A percentile compares a stretch with the other conserved stretches of the same genome.
Evolutionary conservation across 805 yeast species (phyloP).

Genomic region (Metschnikowia shivogae): DNA sequence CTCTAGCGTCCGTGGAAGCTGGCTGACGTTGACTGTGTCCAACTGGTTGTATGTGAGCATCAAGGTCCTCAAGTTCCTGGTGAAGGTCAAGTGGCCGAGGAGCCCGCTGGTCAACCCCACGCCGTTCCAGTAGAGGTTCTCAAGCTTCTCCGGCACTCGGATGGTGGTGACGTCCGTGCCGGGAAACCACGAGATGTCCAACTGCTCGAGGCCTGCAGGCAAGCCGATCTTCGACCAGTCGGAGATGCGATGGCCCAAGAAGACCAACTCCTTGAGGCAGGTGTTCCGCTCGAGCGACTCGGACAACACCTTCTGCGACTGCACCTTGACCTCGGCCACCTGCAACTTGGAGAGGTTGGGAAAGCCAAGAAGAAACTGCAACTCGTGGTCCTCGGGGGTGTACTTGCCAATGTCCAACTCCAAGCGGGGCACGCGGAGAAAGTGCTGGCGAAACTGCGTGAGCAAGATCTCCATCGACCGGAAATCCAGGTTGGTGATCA

Average conservation of each 20-base stretch:
- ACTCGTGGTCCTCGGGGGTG: constrained; percentile 18
- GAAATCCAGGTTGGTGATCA: constrained; percentile 32
- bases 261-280: constrained; percentile 23
- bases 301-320: constrained; percentile 2
- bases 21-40: constrained; percentile 19
- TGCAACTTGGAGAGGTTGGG: constrained; percentile 29
- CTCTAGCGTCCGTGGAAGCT: constrained; percentile 27
- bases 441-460: constrained; percentile 15
- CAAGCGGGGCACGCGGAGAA: constrained; percentile 16
- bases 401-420: constrained; percentile 29
- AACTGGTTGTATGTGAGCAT: constrained; percentile 33
- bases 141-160: constrained; percentile 19
- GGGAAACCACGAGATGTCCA: constrained; percentile 37
- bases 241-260: constrained; percentile 30
- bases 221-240: constrained; percentile 27
- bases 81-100: constrained; percentile 15
- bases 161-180: constrained; percentile 23
- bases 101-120: constrained; percentile 19
- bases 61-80: constrained; percentile 23
- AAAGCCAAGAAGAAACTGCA: constrained; percentile 22
- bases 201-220: constrained; percentile 24
- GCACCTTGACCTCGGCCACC: constrained; percentile 23
- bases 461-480: constrained; percentile 24
- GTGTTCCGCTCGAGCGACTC: constrained; percentile 9
- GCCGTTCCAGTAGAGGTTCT: constrained; percentile 30